Evolutionary conservation across 306 rosid genomes (phyloP).

Genomic region (Rubus idaeus): DNA sequence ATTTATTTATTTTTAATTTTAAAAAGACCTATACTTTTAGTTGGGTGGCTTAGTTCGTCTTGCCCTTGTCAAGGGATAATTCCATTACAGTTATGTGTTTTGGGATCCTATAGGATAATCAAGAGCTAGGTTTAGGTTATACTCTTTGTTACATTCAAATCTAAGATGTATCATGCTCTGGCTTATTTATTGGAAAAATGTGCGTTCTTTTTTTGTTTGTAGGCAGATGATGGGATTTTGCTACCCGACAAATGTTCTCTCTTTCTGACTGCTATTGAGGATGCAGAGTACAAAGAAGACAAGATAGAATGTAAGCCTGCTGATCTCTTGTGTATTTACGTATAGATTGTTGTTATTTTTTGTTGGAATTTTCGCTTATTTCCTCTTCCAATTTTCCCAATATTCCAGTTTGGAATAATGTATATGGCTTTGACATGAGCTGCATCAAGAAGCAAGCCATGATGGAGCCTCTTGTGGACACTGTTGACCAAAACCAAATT

Average conservation of each 20-base stretch:
- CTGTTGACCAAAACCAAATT: slow-evolving; percentile 92
- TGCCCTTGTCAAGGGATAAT: background rate
- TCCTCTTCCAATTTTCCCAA: slow-evolving; percentile 19
- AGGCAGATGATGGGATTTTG: slow-evolving; percentile 81
- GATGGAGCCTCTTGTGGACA: slow-evolving; percentile 97
- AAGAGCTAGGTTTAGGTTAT: background rate
- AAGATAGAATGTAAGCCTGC: slow-evolving; percentile 89
- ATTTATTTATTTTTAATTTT: background rate
- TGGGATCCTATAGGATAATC: background rate
- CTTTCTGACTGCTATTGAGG: slow-evolving; percentile 85
- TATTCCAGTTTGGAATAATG: slow-evolving; percentile 83
- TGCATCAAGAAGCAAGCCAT: slow-evolving; percentile 97
- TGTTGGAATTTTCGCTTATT: background rate
- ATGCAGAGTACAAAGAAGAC: slow-evolving; percentile 96
- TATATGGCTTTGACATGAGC: slow-evolving; percentile 96
- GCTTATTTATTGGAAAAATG: background rate
- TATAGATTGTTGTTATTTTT: background rate
- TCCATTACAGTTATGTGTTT: background rate
- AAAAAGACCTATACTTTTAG: background rate
- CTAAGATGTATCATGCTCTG: background rate
- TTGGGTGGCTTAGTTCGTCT: background rate
- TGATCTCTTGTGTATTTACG: slow-evolving; percentile 21
- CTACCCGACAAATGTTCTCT: slow-evolving; percentile 92
- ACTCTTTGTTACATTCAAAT: background rate
- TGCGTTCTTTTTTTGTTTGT: slow-evolving; percentile 10